phyloP scores from a whole-genome alignment of 164 flowering plant genomes.

The Warburgia ugandensis region DNA sequence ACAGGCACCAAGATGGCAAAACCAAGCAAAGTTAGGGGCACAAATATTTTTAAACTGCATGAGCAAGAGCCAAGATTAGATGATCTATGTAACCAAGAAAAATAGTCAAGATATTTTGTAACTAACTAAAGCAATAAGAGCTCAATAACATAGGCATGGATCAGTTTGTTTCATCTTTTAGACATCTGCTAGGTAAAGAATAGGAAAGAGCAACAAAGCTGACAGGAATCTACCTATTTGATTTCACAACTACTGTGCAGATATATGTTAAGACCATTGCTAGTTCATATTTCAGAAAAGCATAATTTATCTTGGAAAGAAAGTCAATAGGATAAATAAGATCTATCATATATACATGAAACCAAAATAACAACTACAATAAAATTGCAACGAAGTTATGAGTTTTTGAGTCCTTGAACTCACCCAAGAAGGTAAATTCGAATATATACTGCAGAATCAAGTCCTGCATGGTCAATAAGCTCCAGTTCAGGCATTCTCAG shows the following conservation, averaged over 20 bases:
- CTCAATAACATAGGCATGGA: too few relatives aligned
- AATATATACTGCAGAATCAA: constrained; percentile 78
- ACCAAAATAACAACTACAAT: neutral
- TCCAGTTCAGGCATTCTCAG: constrained; percentile 84
- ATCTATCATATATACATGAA: neutral
- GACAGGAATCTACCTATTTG: too few relatives aligned
- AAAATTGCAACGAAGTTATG: neutral
- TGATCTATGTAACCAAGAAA: neutral
- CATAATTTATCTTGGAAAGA: too few relatives aligned
- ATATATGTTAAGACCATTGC: too few relatives aligned
- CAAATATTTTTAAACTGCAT: constrained; percentile 69
- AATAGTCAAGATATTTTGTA: neutral
- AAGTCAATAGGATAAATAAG: too few relatives aligned
- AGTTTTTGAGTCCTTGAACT: constrained; percentile 13
- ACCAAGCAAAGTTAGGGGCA: constrained; percentile 53
- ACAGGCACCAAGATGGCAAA: constrained; percentile 76
- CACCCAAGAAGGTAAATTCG: constrained; percentile 92
- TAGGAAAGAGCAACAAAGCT: too few relatives aligned
- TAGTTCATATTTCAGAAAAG: too few relatives aligned
- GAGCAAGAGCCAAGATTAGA: constrained; percentile 5
- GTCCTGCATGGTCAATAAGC: constrained; percentile 89
- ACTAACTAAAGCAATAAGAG: too few relatives aligned
- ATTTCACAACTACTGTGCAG: too few relatives aligned
- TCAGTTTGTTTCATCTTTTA: too few relatives aligned
- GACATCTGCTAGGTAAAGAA: too few relatives aligned